These are phyloP conservation scores for Prunus davidiana DNA, from an alignment of 306 rosid species.

Conservation along the genomic window DNA sequence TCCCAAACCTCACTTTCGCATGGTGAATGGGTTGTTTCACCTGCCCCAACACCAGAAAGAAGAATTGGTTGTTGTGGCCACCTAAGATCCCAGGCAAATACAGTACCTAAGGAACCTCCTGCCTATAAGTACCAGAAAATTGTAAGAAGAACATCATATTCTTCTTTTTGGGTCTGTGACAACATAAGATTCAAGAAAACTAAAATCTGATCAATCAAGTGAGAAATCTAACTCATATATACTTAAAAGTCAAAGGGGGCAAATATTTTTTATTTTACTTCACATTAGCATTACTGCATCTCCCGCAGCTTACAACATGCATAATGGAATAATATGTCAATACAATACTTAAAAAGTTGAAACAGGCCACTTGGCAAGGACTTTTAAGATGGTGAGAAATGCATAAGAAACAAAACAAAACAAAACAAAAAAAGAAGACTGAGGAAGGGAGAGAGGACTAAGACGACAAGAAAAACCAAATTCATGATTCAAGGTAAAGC, in stretches of 20 bases:
- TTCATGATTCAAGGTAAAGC: no score
- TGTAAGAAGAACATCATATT: not conserved
- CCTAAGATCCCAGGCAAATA: slow-evolving; percentile 97
- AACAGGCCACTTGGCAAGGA: not conserved
- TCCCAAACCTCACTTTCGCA: slow-evolving; percentile 99
- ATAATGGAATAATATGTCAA: not conserved
- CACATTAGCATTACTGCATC: not conserved
- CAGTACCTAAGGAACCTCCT: slow-evolving; percentile 86
- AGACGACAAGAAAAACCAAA: not conserved
- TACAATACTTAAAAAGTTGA: not conserved
- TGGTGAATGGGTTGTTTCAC: slow-evolving; percentile 42
- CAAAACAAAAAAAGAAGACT: not conserved
- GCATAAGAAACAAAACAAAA: not conserved
- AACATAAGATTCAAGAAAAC: not conserved
- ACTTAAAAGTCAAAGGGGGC: not conserved
- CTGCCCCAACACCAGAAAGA: slow-evolving; percentile 69
- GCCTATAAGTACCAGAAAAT: slow-evolving; percentile 43
- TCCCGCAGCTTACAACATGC: not conserved
- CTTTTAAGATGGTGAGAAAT: not conserved
- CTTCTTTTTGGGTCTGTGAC: not conserved
- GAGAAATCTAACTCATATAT: not conserved
- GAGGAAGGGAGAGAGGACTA: not conserved
- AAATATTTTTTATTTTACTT: not conserved
- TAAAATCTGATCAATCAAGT: not conserved
- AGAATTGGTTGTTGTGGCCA: slow-evolving; percentile 78